Base-by-base conservation (phyloP, 1,139 yeast species). In the Suhomyces anneliseae region DNA sequence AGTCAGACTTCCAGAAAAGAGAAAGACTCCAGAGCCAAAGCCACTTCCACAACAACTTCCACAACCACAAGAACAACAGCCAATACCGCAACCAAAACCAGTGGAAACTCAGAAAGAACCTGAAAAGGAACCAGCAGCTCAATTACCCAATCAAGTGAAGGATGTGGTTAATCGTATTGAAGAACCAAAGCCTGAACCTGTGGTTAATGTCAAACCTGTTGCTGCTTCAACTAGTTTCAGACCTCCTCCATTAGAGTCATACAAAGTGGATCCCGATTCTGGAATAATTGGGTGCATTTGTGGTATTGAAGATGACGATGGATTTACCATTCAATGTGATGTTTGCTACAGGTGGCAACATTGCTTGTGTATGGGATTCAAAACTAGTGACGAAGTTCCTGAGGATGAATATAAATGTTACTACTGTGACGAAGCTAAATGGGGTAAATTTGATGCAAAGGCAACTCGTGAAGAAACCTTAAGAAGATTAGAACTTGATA, bases 321-420 rank as follows among this genome's bases (percentile, higher is more conserved):
- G 97, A 1, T 90, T 89, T 64, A 90, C 97, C 1, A 87, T 92
- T 51, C 97, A 90, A 65, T 92, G 98, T 69, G 97, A 90, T 62
- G 78, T 82, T 40, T 92, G 98, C 65, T 85, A 81, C 65, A 81
- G 96, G 52, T 92, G 97, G 97, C 97, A 90, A 62, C 98, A 92
- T 68, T 92, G 95, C 39, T 75, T 82, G 26, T 92, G 98, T 67
- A 90, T 89, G 81, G 88, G 87, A 8, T 88, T 87, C 54, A 76
- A 74, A 44, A 79, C 85, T 42, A 83, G 80, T 49, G 87, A 81
- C 33, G 84, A 85, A 48, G 95, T 85, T 0, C 97, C 97, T 0
- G 96, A 89, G 52, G 84, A 83, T 46, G 78, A 72, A 49, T 92
- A 88, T 62, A 75, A 82, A 40, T 92, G 99, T 63, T 89, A 88